These are phyloP conservation scores for Paramecium caudatum DNA, from an alignment of 73 alveolate species.

Conservation along the genomic window DNA sequence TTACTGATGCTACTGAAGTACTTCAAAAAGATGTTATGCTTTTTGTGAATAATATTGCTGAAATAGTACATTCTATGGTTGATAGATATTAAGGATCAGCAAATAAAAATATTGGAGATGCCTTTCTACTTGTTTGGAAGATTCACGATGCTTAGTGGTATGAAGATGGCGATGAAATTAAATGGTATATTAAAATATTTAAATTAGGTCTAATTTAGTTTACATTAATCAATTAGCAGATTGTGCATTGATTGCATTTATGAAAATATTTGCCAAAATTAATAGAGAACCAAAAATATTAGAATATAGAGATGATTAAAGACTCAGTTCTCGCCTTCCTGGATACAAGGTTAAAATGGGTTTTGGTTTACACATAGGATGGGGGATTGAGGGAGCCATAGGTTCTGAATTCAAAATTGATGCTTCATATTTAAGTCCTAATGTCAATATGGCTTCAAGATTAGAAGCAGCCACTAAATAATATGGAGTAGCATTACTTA, in stretches of 20 bases:
- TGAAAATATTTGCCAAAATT: conserved; percentile 92
- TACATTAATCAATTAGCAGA: conserved; percentile 94
- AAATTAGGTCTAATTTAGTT: conserved; percentile 75
- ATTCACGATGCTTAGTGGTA: conserved; percentile 86
- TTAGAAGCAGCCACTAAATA: conserved; percentile 94
- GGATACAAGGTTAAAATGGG: conserved; percentile 95
- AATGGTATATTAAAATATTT: conserved; percentile 79
- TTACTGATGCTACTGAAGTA: conserved; percentile 91
- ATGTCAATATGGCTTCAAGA: conserved; percentile 93
- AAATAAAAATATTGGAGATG: conserved; percentile 99
- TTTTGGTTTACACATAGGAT: conserved; percentile 97
- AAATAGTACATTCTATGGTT: conserved; percentile 96
- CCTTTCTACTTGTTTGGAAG: conserved; percentile 99
- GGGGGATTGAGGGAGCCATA: conserved; percentile 98
- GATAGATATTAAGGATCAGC: conserved; percentile 98
- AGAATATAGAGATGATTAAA: conserved; percentile 85
- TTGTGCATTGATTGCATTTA: conserved; percentile 93
- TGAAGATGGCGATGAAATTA: conserved; percentile 47
- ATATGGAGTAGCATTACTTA: conserved; percentile 88
- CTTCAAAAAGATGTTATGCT: conserved; percentile 97
- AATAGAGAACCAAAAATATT: conserved; percentile 91
- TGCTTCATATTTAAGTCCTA: conserved; percentile 93
- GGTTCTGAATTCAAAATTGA: conserved; percentile 96
- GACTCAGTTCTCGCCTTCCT: conserved; percentile 86
- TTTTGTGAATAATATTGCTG: conserved; percentile 99